phyloP scores from a whole-genome alignment of 257 asterid genomes.

The Cynanchum wilfordii region DNA sequence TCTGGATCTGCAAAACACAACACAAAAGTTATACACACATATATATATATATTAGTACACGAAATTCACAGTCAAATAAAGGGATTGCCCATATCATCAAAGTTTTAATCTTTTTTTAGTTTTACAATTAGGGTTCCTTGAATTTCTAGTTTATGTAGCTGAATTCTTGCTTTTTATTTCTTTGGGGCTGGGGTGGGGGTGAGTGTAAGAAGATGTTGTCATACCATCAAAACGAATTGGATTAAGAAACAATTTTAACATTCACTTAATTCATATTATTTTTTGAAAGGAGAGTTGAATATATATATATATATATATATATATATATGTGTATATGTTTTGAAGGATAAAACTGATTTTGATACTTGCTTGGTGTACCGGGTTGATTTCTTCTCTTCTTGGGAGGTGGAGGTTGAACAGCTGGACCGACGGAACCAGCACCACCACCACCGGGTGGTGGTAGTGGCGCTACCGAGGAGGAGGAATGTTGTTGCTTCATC shows the following conservation, averaged over 20 bases:
- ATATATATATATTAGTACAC: no score
- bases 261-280: no score
- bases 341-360: background rate
- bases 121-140: conserved; percentile 10
- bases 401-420: conserved; percentile 17
- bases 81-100: conserved; percentile 1
- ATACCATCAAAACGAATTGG: no score
- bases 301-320: no score
- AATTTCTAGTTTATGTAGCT: background rate
- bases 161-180: background rate
- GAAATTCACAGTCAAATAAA: background rate
- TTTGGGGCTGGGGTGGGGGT: no score
- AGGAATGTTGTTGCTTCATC: conserved; percentile 20
- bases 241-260: no score
- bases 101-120: background rate
- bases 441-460: conserved; percentile 9
- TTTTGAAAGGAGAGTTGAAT: no score
- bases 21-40: background rate
- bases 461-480: conserved; percentile 10
- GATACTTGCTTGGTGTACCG: conserved; percentile 79
- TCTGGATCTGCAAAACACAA: conserved; percentile 48
- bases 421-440: conserved; percentile 15
- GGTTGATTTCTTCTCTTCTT: conserved; percentile 67
- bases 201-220: no score
- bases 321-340: no score